phyloP scores from a whole-genome alignment of 1,284 basidiomycete genomes.

The Ceratobasidium sp. region DNA sequence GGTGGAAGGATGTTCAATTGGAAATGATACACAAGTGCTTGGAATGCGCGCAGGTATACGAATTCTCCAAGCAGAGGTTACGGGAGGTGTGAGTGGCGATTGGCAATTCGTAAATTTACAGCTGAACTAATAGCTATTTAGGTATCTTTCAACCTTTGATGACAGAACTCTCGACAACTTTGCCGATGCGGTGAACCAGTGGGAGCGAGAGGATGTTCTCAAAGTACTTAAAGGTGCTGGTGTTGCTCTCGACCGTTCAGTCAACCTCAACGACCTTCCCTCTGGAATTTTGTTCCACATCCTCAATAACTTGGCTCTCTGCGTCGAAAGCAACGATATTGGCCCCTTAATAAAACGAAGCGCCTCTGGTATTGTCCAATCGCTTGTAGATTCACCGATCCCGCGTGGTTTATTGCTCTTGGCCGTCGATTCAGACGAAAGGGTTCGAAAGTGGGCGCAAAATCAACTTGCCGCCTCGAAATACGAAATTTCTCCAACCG shows the following conservation, averaged over 20 bases:
- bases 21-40: conserved; percentile 66
- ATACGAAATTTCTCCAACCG: conserved; percentile 16
- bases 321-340: conserved; percentile 60
- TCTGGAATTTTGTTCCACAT: conserved; percentile 68
- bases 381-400: conserved; percentile 64
- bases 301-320: conserved; percentile 66
- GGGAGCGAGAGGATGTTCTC: conserved; percentile 65
- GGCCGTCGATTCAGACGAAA: conserved; percentile 58
- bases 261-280: conserved; percentile 54
- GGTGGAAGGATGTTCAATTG: conserved; percentile 68
- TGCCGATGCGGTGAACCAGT: conserved; percentile 68
- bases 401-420: conserved; percentile 69
- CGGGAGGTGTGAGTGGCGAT: conserved; percentile 66
- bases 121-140: neutral
- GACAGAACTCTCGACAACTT: conserved; percentile 59
- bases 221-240: conserved; percentile 55
- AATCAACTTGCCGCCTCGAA: conserved; percentile 46
- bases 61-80: conserved; percentile 67
- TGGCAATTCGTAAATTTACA: neutral
- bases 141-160: conserved; percentile 41
- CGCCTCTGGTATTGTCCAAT: conserved; percentile 52
- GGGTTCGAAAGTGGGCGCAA: conserved; percentile 67
- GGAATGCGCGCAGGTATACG: conserved; percentile 70
- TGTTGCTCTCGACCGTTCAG: conserved; percentile 45
- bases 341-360: conserved; percentile 55